Conservation (phyloP, 2,329 filamentous ascomycete species). For the Mycosphaerelloides madeirae region DNA sequence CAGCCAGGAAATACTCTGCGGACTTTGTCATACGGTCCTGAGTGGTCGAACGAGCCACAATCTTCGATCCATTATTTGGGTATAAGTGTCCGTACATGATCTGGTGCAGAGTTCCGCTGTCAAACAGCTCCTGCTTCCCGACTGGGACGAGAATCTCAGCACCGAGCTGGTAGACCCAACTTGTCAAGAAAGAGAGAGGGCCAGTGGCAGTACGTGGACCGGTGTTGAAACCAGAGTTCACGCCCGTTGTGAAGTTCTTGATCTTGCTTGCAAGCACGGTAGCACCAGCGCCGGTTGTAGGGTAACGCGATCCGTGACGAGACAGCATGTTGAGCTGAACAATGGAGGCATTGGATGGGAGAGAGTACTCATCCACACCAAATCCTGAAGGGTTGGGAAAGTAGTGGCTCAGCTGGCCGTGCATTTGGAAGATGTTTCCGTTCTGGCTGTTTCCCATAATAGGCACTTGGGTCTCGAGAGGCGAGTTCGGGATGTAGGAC, state of each 20-base stretch:
- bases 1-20: conserved; percentile 72
- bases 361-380: conserved; percentile 65
- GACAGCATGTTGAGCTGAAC: conserved; percentile 68
- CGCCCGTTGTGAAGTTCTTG: conserved; percentile 44
- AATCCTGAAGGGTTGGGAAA: conserved; percentile 64
- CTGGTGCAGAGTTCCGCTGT: conserved; percentile 62
- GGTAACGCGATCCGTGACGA: conserved; percentile 69
- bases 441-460: conserved; percentile 55
- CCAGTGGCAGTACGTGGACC: conserved; percentile 50
- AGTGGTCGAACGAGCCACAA: conserved; percentile 69
- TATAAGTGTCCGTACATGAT: conserved; percentile 70
- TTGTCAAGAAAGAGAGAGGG: conserved; percentile 60
- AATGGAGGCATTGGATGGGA: conserved; percentile 63
- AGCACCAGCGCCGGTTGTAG: conserved; percentile 57
- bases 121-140: conserved; percentile 59
- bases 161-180: conserved; percentile 66
- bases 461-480: conserved; percentile 66
- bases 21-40: conserved; percentile 74
- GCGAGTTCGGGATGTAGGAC: conserved; percentile 63
- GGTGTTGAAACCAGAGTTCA: conserved; percentile 1
- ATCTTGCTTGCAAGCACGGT: conserved; percentile 55
- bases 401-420: conserved; percentile 67
- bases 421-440: conserved; percentile 64
- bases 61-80: conserved; percentile 63
- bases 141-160: conserved; percentile 67